Conservation (phyloP, 2,329 filamentous ascomycete genomes). For the Trichophyton equinum region DNA sequence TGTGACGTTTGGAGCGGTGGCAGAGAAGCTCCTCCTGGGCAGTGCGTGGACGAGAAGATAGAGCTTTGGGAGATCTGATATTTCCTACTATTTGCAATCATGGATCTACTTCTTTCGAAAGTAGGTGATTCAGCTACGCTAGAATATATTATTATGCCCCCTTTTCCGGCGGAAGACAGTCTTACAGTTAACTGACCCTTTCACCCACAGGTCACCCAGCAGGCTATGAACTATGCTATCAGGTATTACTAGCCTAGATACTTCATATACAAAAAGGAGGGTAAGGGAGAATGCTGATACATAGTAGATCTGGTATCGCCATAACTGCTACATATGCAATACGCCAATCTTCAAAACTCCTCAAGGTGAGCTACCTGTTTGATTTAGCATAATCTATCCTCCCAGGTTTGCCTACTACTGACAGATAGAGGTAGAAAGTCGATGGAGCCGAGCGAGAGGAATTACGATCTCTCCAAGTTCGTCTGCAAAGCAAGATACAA, state of each 20-base stretch:
- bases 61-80: background rate
- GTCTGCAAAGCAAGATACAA: slow-evolving; percentile 74
- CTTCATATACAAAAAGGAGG: background rate
- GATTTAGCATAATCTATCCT: background rate
- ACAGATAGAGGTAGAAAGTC: slow-evolving; percentile 40
- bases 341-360: slow-evolving; percentile 62
- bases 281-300: background rate
- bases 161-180: background rate
- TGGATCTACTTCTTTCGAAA: slow-evolving; percentile 58
- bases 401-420: background rate
- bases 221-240: slow-evolving; percentile 88
- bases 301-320: slow-evolving; percentile 57
- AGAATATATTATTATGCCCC: background rate
- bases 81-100: slow-evolving; percentile 23
- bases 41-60: background rate
- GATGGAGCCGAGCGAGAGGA: slow-evolving; percentile 61
- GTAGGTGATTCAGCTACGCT: slow-evolving; percentile 26
- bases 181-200: background rate
- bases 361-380: slow-evolving; percentile 43
- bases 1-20: too few species aligned
- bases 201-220: slow-evolving; percentile 47
- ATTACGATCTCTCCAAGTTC: slow-evolving; percentile 56
- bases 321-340: slow-evolving; percentile 80
- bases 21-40: background rate
- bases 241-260: slow-evolving; percentile 28